Evolutionary conservation across 2,329 filamentous ascomycete genomes (phyloP).

Genomic region (Trichoderma sp.): DNA sequence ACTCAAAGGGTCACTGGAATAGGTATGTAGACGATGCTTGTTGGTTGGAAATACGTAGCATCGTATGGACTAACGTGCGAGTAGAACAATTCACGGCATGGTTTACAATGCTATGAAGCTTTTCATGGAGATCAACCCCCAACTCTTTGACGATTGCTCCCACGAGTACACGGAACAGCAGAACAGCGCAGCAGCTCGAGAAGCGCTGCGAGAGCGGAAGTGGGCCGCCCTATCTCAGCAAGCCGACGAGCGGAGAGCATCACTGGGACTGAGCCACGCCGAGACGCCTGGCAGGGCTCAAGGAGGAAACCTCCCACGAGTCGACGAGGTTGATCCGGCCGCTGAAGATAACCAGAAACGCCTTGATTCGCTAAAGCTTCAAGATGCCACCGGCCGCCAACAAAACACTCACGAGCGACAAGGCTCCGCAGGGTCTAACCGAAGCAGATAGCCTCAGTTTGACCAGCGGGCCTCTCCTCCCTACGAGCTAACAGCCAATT

Average conservation of each 20-base stretch:
- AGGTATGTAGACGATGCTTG: conserved; percentile 56
- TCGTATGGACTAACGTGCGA: conserved; percentile 31
- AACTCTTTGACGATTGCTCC: conserved; percentile 97
- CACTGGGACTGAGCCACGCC: conserved; percentile 34
- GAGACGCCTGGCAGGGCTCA: conserved; percentile 37
- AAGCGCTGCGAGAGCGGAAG: conserved; percentile 76
- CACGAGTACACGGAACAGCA: conserved; percentile 97
- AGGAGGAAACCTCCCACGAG: conserved; percentile 44
- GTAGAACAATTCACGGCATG: conserved; percentile 97
- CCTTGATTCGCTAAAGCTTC: conserved; percentile 83
- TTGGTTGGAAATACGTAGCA: neutral
- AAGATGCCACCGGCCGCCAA: conserved; percentile 68
- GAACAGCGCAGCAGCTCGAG: conserved; percentile 81
- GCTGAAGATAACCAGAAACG: conserved; percentile 82
- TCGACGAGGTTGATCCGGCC: conserved; percentile 75
- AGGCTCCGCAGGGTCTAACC: conserved; percentile 54
- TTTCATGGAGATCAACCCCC: conserved; percentile 99
- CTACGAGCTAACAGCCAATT: neutral
- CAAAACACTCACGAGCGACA: conserved; percentile 57
- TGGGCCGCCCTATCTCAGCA: conserved; percentile 85
- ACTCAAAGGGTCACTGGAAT: conserved; percentile 99
- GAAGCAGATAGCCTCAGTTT: conserved; percentile 42
- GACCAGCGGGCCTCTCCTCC: neutral
- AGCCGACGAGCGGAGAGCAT: conserved; percentile 64
- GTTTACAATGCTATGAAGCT: conserved; percentile 99